Evolutionary conservation across 169 alveolate species (phyloP).

Genomic region (Plasmodium gonderi): DNA sequence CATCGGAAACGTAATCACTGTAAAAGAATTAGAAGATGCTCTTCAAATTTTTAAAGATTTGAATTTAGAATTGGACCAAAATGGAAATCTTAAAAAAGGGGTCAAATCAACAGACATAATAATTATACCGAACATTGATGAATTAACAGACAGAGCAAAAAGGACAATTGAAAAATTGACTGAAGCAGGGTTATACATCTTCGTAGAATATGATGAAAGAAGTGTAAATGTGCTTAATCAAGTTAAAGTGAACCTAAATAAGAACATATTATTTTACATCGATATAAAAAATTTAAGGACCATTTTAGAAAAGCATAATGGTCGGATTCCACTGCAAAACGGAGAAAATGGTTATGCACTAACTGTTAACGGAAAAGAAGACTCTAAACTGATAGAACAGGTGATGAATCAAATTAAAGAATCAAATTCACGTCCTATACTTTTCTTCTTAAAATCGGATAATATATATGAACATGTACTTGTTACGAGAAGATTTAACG

Average conservation of each 20-base stretch:
- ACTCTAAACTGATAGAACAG: conserved; percentile 9
- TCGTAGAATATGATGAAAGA: conserved; percentile 12
- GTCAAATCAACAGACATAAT: conserved; percentile 41
- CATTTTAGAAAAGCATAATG: conserved; percentile 5
- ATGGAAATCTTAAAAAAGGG: conserved; percentile 58
- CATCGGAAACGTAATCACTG: conserved; percentile 57
- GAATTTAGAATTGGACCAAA: conserved; percentile 59
- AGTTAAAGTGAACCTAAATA: not conserved
- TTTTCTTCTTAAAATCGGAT: conserved; percentile 39
- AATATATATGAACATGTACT: conserved; percentile 53
- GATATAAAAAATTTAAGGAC: not conserved
- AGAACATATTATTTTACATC: conserved; percentile 19
- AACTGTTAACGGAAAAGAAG: conserved; percentile 52
- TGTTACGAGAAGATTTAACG: conserved; percentile 50
- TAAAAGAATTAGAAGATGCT: conserved; percentile 59
- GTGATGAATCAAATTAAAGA: conserved; percentile 22
- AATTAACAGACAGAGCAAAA: conserved; percentile 3
- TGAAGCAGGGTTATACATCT: conserved; percentile 22
- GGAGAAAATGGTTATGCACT: conserved; percentile 29
- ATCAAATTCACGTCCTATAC: conserved; percentile 20
- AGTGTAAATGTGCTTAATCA: conserved; percentile 10
- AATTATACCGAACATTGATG: conserved; percentile 21
- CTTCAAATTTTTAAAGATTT: conserved; percentile 64
- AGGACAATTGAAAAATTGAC: conserved; percentile 22
- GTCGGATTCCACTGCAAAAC: not conserved